Evolutionary conservation across 2,329 filamentous ascomycete species (phyloP), one percentile per base, ranked within the genome.

Genomic region (Cercospora beticola): DNA sequence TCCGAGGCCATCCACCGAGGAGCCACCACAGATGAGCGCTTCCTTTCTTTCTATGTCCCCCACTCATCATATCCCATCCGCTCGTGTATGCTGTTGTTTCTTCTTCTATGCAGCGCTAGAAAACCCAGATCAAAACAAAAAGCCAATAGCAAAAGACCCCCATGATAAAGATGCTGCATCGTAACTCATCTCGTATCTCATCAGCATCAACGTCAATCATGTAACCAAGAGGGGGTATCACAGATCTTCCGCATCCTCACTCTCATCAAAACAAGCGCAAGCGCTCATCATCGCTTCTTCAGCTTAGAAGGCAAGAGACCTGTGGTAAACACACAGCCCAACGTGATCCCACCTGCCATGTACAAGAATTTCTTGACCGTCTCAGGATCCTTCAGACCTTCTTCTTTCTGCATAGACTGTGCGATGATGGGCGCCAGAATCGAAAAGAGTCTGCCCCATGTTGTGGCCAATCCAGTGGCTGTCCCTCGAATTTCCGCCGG

Each of bases 351-450:
- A 2, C 86, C 86, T 2, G 86, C 86, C 23, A 88, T 75, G 71
- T 87, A 88, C 64, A 88, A 68, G 0, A 88, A 84, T 5, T 79
- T 81, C 67, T 87, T 86, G 10, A 69, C 56, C 5, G 84, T 75
- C 40, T 81, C 70, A 49, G 72, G 52, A 46, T 70, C 62, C 23
- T 69, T 70, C 23, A 67, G 36, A 2, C 71, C 72, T n/a, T 62
- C 40, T 14, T 69, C 56, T 0, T 74, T 73, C n/a, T 78, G 49
- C 7, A 78, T 75, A 16, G 83, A 78, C 71, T 86, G 83, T 3
- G 85, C 86, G 65, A 87, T 85, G 40, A 88, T 73, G 0, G 87
- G 87, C 46, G 84, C 86, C 14, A 88, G 82, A 52, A 89, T 88
- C 8, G 85, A 84, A 70, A 87, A 87, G 31, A 88, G 61, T 2